These are phyloP conservation scores for Colletotrichum abscissum DNA, from an alignment of 2,329 filamentous ascomycete species.

Conservation along the genomic window DNA sequence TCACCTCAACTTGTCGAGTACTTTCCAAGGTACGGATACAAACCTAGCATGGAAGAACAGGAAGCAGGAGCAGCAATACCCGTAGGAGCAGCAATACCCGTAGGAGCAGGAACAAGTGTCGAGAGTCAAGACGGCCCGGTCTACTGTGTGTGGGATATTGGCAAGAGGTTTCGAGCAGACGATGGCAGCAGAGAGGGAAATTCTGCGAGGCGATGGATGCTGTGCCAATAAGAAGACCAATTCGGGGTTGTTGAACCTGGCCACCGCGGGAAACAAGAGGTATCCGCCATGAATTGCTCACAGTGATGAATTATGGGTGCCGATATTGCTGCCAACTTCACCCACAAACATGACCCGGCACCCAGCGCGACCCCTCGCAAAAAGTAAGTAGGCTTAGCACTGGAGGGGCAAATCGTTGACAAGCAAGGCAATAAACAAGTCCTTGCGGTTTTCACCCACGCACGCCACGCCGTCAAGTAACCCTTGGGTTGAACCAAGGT, in stretches of 20 bases:
- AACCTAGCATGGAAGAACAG: background rate
- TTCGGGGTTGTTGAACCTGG: background rate
- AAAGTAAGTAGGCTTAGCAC: background rate
- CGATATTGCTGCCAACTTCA: background rate
- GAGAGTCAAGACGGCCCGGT: background rate
- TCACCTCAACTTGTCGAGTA: background rate
- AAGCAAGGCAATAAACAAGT: conserved; percentile 11
- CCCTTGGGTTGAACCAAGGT: conserved; percentile 1
- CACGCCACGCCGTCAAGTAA: background rate
- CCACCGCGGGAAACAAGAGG: background rate
- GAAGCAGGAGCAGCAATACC: background rate
- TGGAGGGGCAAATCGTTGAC: conserved; percentile 9
- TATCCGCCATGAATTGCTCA: background rate
- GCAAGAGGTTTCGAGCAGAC: background rate
- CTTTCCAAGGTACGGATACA: too few relatives aligned
- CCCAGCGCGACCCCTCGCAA: background rate
- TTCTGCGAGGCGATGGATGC: background rate
- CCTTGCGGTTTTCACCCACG: conserved; percentile 19
- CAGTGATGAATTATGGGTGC: background rate
- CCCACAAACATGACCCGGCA: conserved; percentile 1
- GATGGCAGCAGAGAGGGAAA: background rate
- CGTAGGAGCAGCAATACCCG: background rate
- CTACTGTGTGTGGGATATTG: background rate
- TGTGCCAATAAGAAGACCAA: background rate
- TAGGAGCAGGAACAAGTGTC: background rate